Base-by-base conservation (phyloP, 108 stramenopile species). In the Aurantiochytrium sp. region DNA sequence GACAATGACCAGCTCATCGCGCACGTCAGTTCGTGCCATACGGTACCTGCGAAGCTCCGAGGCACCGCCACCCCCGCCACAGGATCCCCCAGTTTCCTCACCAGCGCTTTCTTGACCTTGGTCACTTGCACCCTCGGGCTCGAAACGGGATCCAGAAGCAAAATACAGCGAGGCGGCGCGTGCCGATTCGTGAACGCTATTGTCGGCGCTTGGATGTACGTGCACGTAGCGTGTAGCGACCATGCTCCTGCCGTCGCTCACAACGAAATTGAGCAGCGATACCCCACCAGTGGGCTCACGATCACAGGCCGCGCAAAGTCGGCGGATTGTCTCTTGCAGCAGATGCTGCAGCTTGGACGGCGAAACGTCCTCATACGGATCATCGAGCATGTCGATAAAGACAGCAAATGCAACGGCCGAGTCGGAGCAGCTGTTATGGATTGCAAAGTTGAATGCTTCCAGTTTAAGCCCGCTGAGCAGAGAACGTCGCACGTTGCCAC, bases 201-300 rank as follows among this genome's bases (percentile, higher is more conserved):
- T 23, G n/a, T 21, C 23, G 57, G 59, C 43, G 47, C 43, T 55
- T 47, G 23, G 16, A 14, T 47, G 64, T n/a, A 47, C 88, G 87
- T 90, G 58, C 1, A 87, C 87, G 58, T 88, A 94, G 16, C 93
- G 92, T 18, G 94, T 91, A 57, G 88, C 90, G 10, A 92, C 88
- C 60, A 94, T 59, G 5, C 90, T 58, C 53, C 87, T 90, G 59
- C 94, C 94, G 90, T 94, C 94, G 14, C 91, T 87, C 51, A 93
- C 59, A 58, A 88, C 64, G 76, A 94, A 93, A 58, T 94, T 94
- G 60, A 89, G 69, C 43, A 90, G 59, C 8, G 59, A 69, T 42
- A 58, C 60, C 45, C 72, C 87, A 3, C 87, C 71, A 4, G 25
- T 16, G 72, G 88, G 72, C 21, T 60, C 88, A 6, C 59, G 90